Percentiles rank a stretch among this genome's conserved stretches.
phyloP scores from a whole-genome alignment of 192 early-diverging fungal species.

The Rhizophagus prolifer region DNA sequence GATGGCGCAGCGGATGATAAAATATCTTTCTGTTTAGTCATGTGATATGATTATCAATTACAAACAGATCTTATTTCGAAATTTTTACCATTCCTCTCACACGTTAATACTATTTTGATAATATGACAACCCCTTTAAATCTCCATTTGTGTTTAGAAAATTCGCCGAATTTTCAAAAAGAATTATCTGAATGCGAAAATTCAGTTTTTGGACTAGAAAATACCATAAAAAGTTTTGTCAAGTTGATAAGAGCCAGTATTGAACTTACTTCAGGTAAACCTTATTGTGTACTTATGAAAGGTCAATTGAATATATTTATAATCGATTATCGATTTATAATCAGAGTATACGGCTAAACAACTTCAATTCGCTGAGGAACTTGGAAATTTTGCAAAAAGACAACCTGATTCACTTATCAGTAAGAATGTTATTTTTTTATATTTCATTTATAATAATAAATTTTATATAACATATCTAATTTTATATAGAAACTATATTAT shows the following conservation, averaged over 20 bases:
- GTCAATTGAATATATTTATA: neutral
- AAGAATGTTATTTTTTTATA: neutral
- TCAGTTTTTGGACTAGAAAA: slow-evolving; percentile 52
- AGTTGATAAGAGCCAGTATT: slow-evolving; percentile 49
- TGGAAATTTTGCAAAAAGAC: slow-evolving; percentile 47
- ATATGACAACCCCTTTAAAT: slow-evolving; percentile 27
- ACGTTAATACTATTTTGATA: neutral
- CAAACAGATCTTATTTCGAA: too few species aligned
- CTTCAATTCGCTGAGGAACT: slow-evolving; percentile 56
- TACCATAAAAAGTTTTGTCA: slow-evolving; percentile 51
- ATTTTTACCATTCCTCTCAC: too few species aligned
- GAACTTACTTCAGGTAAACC: slow-evolving; percentile 50
- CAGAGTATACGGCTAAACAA: slow-evolving; percentile 54
- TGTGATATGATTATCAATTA: too few species aligned
- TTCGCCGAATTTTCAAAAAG: slow-evolving; percentile 53
- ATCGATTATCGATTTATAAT: neutral
- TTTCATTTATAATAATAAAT: neutral
- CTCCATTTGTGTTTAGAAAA: slow-evolving; percentile 51
- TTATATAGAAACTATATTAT: slow-evolving; percentile 45
- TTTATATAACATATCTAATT: neutral
- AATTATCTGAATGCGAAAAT: slow-evolving; percentile 50
- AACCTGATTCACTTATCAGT: slow-evolving; percentile 49
- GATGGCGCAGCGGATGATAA: too few species aligned
- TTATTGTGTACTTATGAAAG: too few species aligned
- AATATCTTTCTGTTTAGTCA: too few species aligned